Conservation (phyloP, 2,329 filamentous ascomycete genomes). For the Knufia petricola region DNA sequence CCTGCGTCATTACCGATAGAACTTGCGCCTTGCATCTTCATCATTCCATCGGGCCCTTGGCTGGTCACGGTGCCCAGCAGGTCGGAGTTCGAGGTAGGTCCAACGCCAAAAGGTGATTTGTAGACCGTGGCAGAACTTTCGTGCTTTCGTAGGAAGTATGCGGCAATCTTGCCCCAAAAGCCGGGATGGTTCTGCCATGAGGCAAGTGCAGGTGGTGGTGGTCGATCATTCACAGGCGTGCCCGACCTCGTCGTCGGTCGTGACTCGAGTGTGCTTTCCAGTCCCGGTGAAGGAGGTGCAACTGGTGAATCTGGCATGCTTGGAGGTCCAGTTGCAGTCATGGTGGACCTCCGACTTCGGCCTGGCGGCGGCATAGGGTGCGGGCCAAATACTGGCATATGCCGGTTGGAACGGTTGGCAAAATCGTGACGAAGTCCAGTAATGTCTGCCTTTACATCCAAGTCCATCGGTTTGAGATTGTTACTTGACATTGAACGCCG, state of each 20-base stretch:
- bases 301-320: slow-evolving; percentile 12
- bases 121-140: slow-evolving; percentile 18
- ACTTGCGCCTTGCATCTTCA: slow-evolving; percentile 8
- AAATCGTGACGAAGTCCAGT: slow-evolving; percentile 2
- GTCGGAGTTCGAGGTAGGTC: not conserved
- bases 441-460: slow-evolving; percentile 15
- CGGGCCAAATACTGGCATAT: not conserved
- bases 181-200: slow-evolving; percentile 19
- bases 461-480: slow-evolving; percentile 12
- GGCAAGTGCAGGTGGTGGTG: slow-evolving; percentile 15
- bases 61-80: not conserved
- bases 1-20: slow-evolving; percentile 7
- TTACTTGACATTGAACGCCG: slow-evolving; percentile 17
- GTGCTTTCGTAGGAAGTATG: slow-evolving; percentile 20
- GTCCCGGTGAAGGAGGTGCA: slow-evolving; percentile 14
- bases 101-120: slow-evolving; percentile 16
- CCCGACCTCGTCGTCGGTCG: slow-evolving; percentile 16
- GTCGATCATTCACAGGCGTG: slow-evolving; percentile 18
- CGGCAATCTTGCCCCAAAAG: slow-evolving; percentile 20
- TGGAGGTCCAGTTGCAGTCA: not conserved
- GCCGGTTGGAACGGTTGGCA: not conserved
- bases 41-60: not conserved
- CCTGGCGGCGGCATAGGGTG: slow-evolving; percentile 3
- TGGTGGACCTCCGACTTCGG: slow-evolving; percentile 7
- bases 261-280: slow-evolving; percentile 15